These are phyloP conservation scores for Nicotiana tabacum DNA, from an alignment of 257 asterid species.

Conservation along the genomic window DNA sequence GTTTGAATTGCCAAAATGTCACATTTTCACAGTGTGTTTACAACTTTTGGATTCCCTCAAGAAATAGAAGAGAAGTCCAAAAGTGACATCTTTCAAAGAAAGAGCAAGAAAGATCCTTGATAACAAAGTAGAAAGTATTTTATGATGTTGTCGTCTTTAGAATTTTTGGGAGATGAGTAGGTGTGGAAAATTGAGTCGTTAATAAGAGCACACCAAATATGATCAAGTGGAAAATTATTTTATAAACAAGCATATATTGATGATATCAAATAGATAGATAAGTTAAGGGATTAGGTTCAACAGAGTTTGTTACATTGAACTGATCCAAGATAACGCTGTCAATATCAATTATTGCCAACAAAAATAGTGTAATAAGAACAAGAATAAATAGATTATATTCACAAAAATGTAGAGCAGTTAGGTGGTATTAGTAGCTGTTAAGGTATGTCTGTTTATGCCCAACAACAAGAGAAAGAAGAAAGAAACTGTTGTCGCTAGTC, in stretches of 20 bases:
- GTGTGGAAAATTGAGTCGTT: conserved; percentile 11
- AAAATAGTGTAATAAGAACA: background rate
- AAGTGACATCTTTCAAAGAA: conserved; percentile 25
- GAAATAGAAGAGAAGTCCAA: conserved; percentile 22
- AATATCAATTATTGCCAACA: background rate
- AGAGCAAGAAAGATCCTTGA: conserved; percentile 38
- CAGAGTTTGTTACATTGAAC: background rate
- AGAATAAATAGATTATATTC: background rate
- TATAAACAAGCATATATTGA: background rate
- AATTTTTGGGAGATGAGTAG: conserved; percentile 6
- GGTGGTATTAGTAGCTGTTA: background rate
- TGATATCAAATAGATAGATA: background rate
- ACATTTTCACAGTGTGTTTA: conserved; percentile 9
- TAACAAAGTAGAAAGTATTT: conserved; percentile 31
- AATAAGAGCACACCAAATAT: background rate
- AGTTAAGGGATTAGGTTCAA: background rate
- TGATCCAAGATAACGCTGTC: background rate
- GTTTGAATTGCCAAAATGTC: conserved; percentile 23
- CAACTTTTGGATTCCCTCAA: conserved; percentile 32
- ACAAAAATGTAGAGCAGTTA: background rate
- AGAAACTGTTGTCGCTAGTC: background rate
- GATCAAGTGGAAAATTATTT: background rate
- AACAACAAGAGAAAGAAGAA: background rate
- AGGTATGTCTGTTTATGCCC: background rate
- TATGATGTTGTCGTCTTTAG: conserved; percentile 49